phyloP scores from a whole-genome alignment of 2,329 filamentous ascomycete genomes.

The Daldinia sp. region DNA sequence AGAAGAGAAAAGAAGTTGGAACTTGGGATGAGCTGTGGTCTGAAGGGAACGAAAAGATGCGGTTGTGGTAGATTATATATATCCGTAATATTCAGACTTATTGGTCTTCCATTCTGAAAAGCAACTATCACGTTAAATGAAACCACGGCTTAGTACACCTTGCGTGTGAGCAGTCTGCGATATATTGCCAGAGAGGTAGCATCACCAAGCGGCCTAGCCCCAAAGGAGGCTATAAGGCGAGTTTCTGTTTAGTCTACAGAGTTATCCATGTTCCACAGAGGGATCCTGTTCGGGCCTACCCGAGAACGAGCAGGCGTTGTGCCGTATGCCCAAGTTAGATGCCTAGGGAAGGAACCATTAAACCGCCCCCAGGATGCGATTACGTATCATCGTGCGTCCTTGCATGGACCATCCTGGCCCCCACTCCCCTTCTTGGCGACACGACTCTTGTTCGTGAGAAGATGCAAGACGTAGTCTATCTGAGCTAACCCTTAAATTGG shows the following conservation, averaged over 20 bases:
- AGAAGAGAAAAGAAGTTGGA: not conserved
- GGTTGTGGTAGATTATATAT: slow-evolving; percentile 9
- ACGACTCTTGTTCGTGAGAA: not conserved
- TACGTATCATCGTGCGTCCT: slow-evolving; percentile 1
- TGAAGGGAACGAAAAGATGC: not conserved
- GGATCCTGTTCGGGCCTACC: slow-evolving; percentile 20
- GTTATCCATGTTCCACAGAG: slow-evolving; percentile 1
- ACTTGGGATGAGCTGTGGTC: not conserved
- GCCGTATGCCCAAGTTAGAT: too few species aligned
- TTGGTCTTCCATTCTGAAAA: not conserved
- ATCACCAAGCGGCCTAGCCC: not conserved
- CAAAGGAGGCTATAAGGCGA: not conserved
- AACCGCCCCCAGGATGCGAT: not conserved
- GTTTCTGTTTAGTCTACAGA: not conserved
- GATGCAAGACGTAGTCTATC: not conserved
- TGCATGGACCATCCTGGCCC: slow-evolving; percentile 1
- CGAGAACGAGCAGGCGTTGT: not conserved
- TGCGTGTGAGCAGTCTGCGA: slow-evolving; percentile 14
- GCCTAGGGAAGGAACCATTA: not conserved
- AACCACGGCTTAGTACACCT: slow-evolving; percentile 10
- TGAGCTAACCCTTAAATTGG: not conserved
- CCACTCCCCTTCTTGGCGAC: not conserved
- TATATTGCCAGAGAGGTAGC: slow-evolving; percentile 12
- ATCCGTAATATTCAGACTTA: not conserved
- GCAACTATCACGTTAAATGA: not conserved